phyloP scores from a whole-genome alignment of 1,284 basidiomycete genomes.

The Tausonia pullulans region DNA sequence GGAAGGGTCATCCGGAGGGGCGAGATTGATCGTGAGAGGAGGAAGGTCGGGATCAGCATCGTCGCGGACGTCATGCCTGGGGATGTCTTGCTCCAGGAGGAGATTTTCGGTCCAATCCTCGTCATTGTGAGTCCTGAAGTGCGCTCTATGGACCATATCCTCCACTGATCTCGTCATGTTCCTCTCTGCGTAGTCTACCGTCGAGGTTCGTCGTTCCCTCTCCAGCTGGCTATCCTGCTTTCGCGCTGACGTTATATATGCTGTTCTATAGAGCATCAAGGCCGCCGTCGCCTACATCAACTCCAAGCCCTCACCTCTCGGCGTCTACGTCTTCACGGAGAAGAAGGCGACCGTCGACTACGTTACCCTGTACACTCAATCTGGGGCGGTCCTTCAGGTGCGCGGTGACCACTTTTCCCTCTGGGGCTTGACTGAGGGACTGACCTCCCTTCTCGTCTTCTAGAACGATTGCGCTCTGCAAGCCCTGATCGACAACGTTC shows the following conservation, averaged over 20 bases:
- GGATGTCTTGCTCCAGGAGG: conserved; percentile 9
- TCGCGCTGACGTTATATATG: neutral
- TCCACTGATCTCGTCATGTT: neutral
- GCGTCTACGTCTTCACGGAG: conserved; percentile 12
- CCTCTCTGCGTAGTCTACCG: neutral
- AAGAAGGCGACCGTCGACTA: neutral
- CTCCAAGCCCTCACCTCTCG: neutral
- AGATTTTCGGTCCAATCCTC: conserved; percentile 16
- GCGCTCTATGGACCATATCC: neutral
- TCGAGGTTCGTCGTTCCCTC: neutral
- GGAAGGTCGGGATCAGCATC: conserved; percentile 66
- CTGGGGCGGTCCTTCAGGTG: neutral
- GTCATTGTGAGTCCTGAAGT: conserved; percentile 2
- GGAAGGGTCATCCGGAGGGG: conserved; percentile 9
- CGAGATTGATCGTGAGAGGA: conserved; percentile 9
- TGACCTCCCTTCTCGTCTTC: neutral
- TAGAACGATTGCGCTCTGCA: conserved; percentile 12
- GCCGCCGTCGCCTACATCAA: conserved; percentile 2
- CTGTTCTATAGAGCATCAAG: neutral
- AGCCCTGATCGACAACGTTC: conserved; percentile 7
- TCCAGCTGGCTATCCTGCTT: neutral
- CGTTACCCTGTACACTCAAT: neutral
- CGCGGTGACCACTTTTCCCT: neutral
- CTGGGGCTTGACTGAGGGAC: too few relatives aligned
- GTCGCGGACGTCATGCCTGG: conserved; percentile 5